These are phyloP conservation scores for Acmispon strigosus DNA, from an alignment of 306 rosid species.

Conservation along the genomic window DNA sequence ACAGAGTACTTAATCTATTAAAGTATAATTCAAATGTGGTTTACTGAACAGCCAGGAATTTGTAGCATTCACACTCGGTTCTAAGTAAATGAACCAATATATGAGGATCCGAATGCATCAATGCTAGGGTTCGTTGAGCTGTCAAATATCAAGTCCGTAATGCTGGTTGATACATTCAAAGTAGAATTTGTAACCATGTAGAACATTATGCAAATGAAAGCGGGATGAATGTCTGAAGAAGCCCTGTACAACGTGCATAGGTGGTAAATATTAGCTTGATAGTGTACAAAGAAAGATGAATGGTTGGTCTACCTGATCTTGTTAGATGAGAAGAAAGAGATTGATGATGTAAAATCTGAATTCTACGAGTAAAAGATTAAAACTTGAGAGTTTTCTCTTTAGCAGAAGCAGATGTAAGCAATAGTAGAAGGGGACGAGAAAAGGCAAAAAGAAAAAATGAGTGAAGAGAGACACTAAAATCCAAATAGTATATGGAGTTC, in stretches of 20 bases:
- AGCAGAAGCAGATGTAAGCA: background rate
- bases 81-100: background rate
- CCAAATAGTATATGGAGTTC: background rate
- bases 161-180: background rate
- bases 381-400: background rate
- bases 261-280: background rate
- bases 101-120: background rate
- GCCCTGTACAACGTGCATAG: background rate
- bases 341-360: background rate
- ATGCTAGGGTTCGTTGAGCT: background rate
- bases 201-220: background rate
- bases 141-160: background rate
- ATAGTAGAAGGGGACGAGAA: background rate
- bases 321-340: background rate
- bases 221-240: background rate
- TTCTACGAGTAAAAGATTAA: background rate
- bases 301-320: background rate
- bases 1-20: too few relatives aligned
- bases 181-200: too few relatives aligned
- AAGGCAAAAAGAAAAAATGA: background rate
- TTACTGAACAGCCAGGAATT: background rate
- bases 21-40: too few relatives aligned
- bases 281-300: background rate
- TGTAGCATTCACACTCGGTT: background rate
- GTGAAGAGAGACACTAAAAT: background rate